phyloP scores from a whole-genome alignment of 2,329 filamentous ascomycete species.

The Xylariaceae sp. region DNA sequence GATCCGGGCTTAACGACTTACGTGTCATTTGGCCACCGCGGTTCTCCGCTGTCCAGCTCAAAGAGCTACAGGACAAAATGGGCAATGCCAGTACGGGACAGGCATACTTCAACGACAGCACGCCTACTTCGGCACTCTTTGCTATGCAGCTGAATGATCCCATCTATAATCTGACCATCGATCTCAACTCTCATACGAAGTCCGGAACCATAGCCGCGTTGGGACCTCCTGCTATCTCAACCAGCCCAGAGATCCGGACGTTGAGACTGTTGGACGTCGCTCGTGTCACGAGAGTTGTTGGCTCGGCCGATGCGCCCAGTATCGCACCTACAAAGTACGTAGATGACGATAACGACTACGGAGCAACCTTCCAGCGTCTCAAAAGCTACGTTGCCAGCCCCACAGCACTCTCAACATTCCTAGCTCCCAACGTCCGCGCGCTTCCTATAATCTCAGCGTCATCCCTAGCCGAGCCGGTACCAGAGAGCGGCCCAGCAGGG shows the following conservation, averaged over 20 bases:
- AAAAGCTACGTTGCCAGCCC: neutral
- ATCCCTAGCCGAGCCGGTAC: neutral
- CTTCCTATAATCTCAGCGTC: neutral
- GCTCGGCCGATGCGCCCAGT: neutral
- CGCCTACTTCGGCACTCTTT: conserved; percentile 2
- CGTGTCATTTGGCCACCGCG: conserved; percentile 1
- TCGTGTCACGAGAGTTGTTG: neutral
- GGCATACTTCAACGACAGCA: neutral
- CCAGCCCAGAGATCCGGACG: neutral
- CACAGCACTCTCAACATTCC: neutral
- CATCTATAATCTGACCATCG: conserved; percentile 3
- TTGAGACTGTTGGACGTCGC: neutral
- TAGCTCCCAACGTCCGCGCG: neutral
- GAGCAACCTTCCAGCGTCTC: neutral
- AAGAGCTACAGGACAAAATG: neutral
- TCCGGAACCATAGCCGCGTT: neutral
- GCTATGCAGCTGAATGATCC: conserved; percentile 9
- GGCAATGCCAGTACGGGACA: neutral
- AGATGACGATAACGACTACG: conserved; percentile 4
- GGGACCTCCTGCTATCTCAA: neutral
- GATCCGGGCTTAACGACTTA: neutral
- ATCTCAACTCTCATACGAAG: neutral
- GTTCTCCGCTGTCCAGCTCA: neutral
- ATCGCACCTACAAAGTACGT: neutral
- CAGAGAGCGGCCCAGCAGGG: neutral